A percentile compares a stretch with the other conserved stretches of the same genome.
Evolutionary conservation across 225 moss, liverwort and hornwort species (phyloP).

Genomic region (Thuidium tamariscinum): DNA sequence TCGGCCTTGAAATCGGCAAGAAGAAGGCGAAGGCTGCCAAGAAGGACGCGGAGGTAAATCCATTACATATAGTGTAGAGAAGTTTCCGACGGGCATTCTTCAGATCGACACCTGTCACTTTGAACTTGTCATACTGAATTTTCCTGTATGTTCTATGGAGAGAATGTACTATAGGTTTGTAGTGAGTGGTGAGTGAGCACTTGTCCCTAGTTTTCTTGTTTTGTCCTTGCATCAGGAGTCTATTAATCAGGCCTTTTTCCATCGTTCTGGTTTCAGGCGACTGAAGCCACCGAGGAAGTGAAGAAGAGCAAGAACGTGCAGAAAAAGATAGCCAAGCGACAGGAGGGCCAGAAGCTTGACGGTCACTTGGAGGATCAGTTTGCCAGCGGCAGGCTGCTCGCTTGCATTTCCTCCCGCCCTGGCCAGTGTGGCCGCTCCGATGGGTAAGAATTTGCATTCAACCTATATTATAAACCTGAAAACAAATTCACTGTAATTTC

Average conservation of each 20-base stretch:
- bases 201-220: not conserved
- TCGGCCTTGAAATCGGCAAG: not conserved
- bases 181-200: too few relatives aligned
- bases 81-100: too few relatives aligned
- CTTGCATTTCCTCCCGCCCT: not conserved
- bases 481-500: too few relatives aligned
- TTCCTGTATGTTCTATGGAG: too few relatives aligned
- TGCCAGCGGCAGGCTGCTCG: not conserved
- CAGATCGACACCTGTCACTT: too few relatives aligned
- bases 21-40: constrained; percentile 7
- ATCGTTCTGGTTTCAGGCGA: not conserved
- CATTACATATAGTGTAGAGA: too few relatives aligned
- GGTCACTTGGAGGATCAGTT: not conserved
- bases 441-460: not conserved
- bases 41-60: constrained; percentile 35
- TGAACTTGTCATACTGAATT: too few relatives aligned
- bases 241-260: too few relatives aligned
- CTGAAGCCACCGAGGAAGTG: not conserved
- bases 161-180: too few relatives aligned
- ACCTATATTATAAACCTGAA: too few relatives aligned
- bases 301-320: not conserved
- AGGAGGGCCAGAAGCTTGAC: not conserved
- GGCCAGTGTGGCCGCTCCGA: not conserved
- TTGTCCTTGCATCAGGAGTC: too few relatives aligned
- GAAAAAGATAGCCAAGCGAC: not conserved